A percentile compares a stretch with the other conserved stretches of the same genome.
Evolutionary conservation across 1,284 basidiomycete species (phyloP).

Genomic region (Bjerkandera adusta): DNA sequence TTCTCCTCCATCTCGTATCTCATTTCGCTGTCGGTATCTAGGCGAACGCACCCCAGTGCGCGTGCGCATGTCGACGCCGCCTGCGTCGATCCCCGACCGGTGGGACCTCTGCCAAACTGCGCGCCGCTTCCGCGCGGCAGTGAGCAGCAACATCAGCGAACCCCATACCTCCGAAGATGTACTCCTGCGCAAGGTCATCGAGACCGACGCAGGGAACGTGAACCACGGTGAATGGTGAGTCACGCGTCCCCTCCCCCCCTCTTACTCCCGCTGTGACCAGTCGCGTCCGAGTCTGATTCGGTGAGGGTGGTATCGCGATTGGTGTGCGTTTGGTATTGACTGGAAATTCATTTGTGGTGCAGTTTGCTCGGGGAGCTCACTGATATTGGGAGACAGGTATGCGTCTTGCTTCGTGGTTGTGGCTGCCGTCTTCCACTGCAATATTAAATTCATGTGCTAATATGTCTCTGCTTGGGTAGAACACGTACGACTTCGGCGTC

Average conservation of each 20-base stretch:
- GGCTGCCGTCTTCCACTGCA: constrained; percentile 7
- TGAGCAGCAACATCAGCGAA: constrained; percentile 31
- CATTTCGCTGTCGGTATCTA: constrained; percentile 22
- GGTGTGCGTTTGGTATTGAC: constrained; percentile 1
- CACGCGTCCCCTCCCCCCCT: neutral
- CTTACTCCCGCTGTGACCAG: neutral
- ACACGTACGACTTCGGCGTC: constrained; percentile 65
- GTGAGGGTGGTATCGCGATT: neutral
- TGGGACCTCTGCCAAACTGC: constrained; percentile 70
- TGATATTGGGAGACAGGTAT: constrained; percentile 69
- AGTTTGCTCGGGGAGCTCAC: constrained; percentile 80
- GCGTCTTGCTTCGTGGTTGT: constrained; percentile 8
- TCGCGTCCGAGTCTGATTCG: too few relatives aligned
- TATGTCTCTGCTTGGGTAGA: constrained; percentile 34
- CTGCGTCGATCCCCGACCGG: constrained; percentile 63
- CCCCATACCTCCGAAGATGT: constrained; percentile 20
- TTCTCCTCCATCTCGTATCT: neutral
- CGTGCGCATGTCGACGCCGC: constrained; percentile 56
- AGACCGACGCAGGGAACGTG: constrained; percentile 52
- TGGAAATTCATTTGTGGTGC: constrained; percentile 6
- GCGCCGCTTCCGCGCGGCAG: constrained; percentile 49
- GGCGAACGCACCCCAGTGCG: constrained; percentile 76
- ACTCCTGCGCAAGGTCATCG: constrained; percentile 43
- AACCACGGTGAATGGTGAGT: constrained; percentile 63
- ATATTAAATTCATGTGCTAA: neutral